A percentile compares a stretch with the other conserved stretches of the same genome.
Conservation (phyloP, 129 eudicot species). For the Dittrichia graveolens region DNA sequence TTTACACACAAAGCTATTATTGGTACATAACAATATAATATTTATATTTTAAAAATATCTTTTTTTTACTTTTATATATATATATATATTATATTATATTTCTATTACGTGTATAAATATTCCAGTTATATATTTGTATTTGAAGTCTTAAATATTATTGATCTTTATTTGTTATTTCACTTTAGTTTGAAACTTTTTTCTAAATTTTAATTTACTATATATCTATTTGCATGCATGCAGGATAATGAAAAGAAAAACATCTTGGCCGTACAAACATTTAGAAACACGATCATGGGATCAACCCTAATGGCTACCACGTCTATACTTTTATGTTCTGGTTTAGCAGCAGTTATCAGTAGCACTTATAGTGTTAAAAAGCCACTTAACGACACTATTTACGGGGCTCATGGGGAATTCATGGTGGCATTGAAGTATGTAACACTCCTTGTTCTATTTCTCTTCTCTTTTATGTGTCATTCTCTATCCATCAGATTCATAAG, state of each 20-base stretch:
- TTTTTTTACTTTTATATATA: no score
- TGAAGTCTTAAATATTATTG: no score
- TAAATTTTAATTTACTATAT: no score
- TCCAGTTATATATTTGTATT: no score
- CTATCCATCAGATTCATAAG: slow-evolving; percentile 75
- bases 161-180: no score
- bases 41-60: no score
- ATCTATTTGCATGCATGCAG: slow-evolving; percentile 25
- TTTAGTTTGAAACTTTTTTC: no score
- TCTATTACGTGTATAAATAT: no score
- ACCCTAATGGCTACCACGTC: slow-evolving; percentile 93
- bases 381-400: slow-evolving; percentile 69
- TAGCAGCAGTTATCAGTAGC: slow-evolving; percentile 87
- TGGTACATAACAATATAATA: no score
- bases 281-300: slow-evolving; percentile 90
- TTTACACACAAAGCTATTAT: no score
- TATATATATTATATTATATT: no score
- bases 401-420: slow-evolving; percentile 92
- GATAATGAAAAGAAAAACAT: slow-evolving; percentile 89
- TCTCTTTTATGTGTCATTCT: slow-evolving; percentile 80
- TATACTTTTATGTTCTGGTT: slow-evolving; percentile 66
- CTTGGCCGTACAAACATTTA: slow-evolving; percentile 75
- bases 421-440: slow-evolving; percentile 83
- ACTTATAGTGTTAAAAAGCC: slow-evolving; percentile 88
- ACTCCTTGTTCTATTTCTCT: slow-evolving; percentile 59